Percentiles rank a stretch among this genome's conserved stretches.
phyloP scores from a whole-genome alignment of 495 filamentous ascomycete genomes.

The Neurospora cerealis region DNA sequence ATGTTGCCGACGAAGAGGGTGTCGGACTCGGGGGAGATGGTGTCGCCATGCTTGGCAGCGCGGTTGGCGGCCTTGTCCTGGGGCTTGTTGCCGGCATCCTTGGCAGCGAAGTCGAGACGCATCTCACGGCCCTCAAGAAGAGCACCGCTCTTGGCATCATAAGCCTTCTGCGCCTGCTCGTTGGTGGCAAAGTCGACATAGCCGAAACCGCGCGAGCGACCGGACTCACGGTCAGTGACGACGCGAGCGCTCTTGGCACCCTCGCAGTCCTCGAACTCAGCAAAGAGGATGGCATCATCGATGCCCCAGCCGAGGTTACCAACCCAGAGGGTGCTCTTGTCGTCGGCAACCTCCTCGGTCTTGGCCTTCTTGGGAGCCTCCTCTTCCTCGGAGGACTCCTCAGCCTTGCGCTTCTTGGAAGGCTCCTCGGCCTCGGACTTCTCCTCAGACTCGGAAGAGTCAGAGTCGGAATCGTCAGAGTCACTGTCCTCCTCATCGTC shows the following conservation, averaged over 20 bases:
- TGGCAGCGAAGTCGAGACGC: slow-evolving; percentile 81
- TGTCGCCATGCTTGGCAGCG: slow-evolving; percentile 68
- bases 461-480: slow-evolving; percentile 22
- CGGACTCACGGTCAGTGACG: slow-evolving; percentile 71
- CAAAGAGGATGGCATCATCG: slow-evolving; percentile 80
- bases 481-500: slow-evolving; percentile 11
- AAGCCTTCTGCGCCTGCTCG: slow-evolving; percentile 64
- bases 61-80: slow-evolving; percentile 55
- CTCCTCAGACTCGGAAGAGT: slow-evolving; percentile 36
- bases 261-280: slow-evolving; percentile 79
- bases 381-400: slow-evolving; percentile 43
- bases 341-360: slow-evolving; percentile 43
- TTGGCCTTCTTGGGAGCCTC: slow-evolving; percentile 75
- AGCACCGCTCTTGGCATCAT: slow-evolving; percentile 66
- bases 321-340: slow-evolving; percentile 66
- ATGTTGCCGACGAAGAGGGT: slow-evolving; percentile 95
- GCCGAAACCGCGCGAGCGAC: slow-evolving; percentile 89
- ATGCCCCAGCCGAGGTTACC: slow-evolving; percentile 94
- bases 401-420: slow-evolving; percentile 44
- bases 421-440: slow-evolving; percentile 34
- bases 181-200: slow-evolving; percentile 81
- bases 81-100: slow-evolving; percentile 46
- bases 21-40: slow-evolving; percentile 61
- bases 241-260: slow-evolving; percentile 66
- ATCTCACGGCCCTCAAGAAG: slow-evolving; percentile 76